Conservation (phyloP, 768 basidiomycete species). For the Dacryopinax primogenitus region DNA sequence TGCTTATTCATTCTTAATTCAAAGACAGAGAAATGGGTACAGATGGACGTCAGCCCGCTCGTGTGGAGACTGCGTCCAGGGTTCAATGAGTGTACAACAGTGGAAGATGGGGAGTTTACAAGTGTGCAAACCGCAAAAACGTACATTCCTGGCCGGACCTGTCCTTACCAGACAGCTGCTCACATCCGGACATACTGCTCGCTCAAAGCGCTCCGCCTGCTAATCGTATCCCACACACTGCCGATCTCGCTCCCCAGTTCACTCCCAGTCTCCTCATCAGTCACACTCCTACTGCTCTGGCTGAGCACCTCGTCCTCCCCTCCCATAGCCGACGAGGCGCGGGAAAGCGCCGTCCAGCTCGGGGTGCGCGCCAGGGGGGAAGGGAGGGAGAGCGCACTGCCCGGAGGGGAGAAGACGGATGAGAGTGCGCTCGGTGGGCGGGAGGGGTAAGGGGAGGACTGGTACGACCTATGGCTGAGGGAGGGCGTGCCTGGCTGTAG, state of each 20-base stretch:
- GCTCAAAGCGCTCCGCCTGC: not conserved
- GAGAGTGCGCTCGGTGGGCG: not conserved
- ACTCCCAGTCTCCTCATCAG: not conserved
- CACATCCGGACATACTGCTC: not conserved
- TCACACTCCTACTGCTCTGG: not conserved
- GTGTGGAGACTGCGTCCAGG: too few species aligned
- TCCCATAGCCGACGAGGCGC: not conserved
- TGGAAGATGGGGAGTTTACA: too few species aligned
- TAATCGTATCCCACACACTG: not conserved
- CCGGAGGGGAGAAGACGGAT: not conserved
- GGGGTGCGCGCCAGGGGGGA: not conserved
- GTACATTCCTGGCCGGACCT: not conserved
- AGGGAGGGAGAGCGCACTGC: not conserved
- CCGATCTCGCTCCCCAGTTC: not conserved
- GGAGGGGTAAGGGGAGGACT: slow-evolving; percentile 1
- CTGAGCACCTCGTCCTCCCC: not conserved
- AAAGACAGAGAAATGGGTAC: not conserved
- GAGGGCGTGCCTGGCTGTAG: not conserved
- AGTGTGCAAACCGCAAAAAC: not conserved
- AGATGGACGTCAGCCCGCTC: not conserved
- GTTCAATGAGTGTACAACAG: too few species aligned
- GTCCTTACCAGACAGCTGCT: not conserved
- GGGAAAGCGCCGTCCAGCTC: not conserved
- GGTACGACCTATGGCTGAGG: not conserved
- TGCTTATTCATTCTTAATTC: not conserved